These are phyloP conservation scores for Papilionanthe hybrid DNA, from an alignment of 116 monocot species.

Conservation along the genomic window DNA sequence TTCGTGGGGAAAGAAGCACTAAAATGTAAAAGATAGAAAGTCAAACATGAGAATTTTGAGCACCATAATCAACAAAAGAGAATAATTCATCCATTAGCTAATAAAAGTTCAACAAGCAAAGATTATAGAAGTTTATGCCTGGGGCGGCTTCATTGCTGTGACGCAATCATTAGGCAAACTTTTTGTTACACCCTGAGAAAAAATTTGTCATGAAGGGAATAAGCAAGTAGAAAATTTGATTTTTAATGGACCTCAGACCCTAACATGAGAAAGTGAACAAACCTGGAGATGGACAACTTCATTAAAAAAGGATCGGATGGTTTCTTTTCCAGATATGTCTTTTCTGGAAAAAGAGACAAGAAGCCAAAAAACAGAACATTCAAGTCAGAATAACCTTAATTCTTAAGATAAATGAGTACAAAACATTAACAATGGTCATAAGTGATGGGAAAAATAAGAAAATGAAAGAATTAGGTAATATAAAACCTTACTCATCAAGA, in stretches of 20 bases:
- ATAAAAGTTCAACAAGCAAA: not conserved
- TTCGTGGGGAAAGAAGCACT: constrained; percentile 92
- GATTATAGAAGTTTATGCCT: constrained; percentile 28
- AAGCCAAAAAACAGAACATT: not conserved
- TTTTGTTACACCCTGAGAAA: constrained; percentile 42
- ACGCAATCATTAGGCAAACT: constrained; percentile 44
- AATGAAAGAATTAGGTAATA: not conserved
- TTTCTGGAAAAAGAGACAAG: constrained; percentile 31
- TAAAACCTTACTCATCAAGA: constrained; percentile 58
- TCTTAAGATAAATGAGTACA: not conserved
- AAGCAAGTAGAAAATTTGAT: not conserved
- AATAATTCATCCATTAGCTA: not conserved
- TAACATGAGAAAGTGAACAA: not conserved
- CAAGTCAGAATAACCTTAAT: constrained; percentile 4
- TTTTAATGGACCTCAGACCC: not conserved
- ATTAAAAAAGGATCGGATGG: constrained; percentile 58
- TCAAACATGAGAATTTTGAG: not conserved
- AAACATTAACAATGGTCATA: not conserved
- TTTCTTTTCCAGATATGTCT: constrained; percentile 62
- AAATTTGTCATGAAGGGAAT: not conserved
- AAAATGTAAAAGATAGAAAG: not conserved
- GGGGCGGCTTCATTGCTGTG: constrained; percentile 32
- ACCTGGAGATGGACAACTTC: constrained; percentile 81
- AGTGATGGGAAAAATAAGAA: not conserved
- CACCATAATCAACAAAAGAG: not conserved